phyloP scores from a whole-genome alignment of 2,329 filamentous ascomycete species.

The Periconia macrospinosa region DNA sequence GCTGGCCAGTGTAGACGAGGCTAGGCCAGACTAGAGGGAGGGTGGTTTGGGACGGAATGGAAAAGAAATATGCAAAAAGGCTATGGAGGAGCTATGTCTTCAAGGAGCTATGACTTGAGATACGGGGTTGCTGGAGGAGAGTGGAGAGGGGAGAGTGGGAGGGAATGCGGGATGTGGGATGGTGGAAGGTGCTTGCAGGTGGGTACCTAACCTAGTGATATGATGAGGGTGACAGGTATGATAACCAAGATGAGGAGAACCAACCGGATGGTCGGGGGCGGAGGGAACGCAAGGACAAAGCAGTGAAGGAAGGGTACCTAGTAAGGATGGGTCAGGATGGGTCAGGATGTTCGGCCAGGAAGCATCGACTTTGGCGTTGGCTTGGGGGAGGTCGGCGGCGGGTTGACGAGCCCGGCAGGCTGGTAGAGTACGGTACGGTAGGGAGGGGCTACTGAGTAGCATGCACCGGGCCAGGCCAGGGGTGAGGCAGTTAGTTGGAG shows the following conservation, averaged over 20 bases:
- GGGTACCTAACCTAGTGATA: not conserved
- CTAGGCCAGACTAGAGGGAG: conserved; percentile 18
- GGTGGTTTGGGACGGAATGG: conserved; percentile 11
- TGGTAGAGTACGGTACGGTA: conserved; percentile 31
- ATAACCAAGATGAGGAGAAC: conserved; percentile 3
- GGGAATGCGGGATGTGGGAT: conserved; percentile 1
- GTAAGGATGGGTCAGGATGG: no score
- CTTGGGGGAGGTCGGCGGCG: conserved; percentile 21
- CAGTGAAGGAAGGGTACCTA: conserved; percentile 12
- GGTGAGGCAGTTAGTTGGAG: no score
- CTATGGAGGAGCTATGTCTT: conserved; percentile 10
- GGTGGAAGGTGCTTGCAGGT: conserved; percentile 2
- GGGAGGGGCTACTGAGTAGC: conserved; percentile 2
- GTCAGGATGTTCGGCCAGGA: no score
- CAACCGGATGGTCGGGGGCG: conserved; percentile 14
- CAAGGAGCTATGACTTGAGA: conserved; percentile 35
- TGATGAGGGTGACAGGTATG: not conserved
- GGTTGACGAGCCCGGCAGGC: conserved; percentile 26
- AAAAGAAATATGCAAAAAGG: conserved; percentile 19
- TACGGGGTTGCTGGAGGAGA: conserved; percentile 20
- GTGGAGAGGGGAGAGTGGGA: conserved; percentile 13
- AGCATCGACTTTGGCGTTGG: no score
- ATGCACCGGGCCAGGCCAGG: conserved; percentile 19
- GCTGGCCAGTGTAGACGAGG: conserved; percentile 27
- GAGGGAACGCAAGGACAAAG: conserved; percentile 25